phyloP scores from a whole-genome alignment of 2,329 filamentous ascomycete genomes.

The Macrophomina pseudophaseolina region DNA sequence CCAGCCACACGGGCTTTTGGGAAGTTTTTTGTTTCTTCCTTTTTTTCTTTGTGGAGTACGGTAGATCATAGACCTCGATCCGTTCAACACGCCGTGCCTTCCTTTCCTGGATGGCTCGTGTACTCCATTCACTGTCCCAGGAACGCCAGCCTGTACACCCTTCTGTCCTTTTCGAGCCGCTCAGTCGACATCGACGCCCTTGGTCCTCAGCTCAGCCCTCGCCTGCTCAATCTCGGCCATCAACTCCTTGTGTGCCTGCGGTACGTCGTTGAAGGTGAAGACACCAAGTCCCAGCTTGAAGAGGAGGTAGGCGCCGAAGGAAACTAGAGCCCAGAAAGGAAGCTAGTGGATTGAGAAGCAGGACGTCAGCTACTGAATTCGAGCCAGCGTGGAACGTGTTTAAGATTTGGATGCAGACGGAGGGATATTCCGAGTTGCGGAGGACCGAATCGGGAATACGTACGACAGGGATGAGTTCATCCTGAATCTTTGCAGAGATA shows the following conservation, averaged over 20 bases:
- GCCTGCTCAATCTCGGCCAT: conserved; percentile 82
- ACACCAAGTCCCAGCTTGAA: conserved; percentile 91
- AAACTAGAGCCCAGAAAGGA: conserved; percentile 89
- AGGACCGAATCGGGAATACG: conserved; percentile 44
- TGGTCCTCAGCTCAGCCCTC: conserved; percentile 71
- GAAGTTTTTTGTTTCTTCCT: background rate
- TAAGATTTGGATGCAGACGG: conserved; percentile 23
- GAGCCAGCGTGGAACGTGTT: background rate
- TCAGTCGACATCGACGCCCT: conserved; percentile 80
- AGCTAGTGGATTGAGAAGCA: conserved; percentile 61
- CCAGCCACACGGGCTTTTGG: background rate
- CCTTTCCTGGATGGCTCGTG: background rate
- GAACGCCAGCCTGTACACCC: conserved; percentile 9
- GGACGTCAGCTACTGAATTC: conserved; percentile 13
- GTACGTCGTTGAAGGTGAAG: conserved; percentile 95
- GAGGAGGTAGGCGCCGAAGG: conserved; percentile 89
- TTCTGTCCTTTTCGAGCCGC: conserved; percentile 5
- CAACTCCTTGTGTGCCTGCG: conserved; percentile 85
- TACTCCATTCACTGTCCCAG: background rate
- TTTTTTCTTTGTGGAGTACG: conserved; percentile 2
- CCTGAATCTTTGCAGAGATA: conserved; percentile 76
- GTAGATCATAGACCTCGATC: conserved; percentile 8
- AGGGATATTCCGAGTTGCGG: background rate
- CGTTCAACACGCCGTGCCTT: background rate
- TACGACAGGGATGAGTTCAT: conserved; percentile 89